phyloP scores from a whole-genome alignment of 768 basidiomycete genomes.

The Tricholoma saponaceum region DNA sequence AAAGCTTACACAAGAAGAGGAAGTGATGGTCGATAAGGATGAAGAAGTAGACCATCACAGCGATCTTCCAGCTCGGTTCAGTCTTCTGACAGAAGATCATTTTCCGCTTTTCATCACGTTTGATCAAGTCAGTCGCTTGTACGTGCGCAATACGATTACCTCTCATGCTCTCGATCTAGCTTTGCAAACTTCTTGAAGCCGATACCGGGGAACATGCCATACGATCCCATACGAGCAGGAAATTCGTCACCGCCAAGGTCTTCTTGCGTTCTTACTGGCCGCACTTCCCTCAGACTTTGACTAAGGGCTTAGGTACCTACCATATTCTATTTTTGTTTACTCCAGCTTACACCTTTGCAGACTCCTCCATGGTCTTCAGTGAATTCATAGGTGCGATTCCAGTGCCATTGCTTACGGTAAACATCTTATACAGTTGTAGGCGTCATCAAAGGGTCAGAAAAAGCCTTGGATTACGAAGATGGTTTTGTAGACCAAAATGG shows the following conservation, averaged over 20 bases:
- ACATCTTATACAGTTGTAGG: constrained; percentile 29
- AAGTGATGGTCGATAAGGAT: constrained; percentile 34
- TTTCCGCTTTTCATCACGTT: constrained; percentile 72
- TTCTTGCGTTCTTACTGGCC: constrained; percentile 58
- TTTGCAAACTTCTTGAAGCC: constrained; percentile 45
- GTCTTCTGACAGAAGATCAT: constrained; percentile 51
- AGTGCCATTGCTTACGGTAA: not conserved
- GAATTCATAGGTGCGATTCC: constrained; percentile 53
- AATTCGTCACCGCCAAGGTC: constrained; percentile 40
- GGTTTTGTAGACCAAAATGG: constrained; percentile 38
- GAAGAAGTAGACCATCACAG: constrained; percentile 36
- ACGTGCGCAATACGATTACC: not conserved
- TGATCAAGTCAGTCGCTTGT: constrained; percentile 41
- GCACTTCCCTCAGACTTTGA: constrained; percentile 47
- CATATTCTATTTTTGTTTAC: not conserved
- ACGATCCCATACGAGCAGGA: constrained; percentile 3
- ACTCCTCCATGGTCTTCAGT: constrained; percentile 57
- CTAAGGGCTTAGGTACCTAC: constrained; percentile 47
- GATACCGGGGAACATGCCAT: constrained; percentile 27
- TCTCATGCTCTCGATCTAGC: constrained; percentile 22
- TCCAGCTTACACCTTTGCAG: constrained; percentile 26
- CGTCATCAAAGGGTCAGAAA: constrained; percentile 65
- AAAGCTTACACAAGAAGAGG: constrained; percentile 10
- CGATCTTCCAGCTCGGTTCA: constrained; percentile 50
- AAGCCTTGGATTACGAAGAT: constrained; percentile 28